Percentiles rank a stretch among this genome's conserved stretches.
Conservation (phyloP, 768 basidiomycete species). For the Exsudoporus frostii region DNA sequence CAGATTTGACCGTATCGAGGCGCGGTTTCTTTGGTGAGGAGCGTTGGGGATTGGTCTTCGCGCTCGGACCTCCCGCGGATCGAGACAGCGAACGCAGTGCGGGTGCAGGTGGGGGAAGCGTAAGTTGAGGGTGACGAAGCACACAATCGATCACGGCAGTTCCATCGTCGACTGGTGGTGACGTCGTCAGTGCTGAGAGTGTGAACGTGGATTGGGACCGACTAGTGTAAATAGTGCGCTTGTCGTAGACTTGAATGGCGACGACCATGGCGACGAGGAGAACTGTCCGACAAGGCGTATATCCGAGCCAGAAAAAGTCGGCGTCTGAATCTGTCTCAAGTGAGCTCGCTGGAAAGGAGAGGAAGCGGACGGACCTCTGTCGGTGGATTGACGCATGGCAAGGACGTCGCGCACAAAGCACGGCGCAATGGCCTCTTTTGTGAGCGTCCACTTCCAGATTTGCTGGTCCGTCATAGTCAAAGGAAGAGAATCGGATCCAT, state of each 20-base stretch:
- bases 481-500: background rate
- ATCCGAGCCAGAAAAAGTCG: slow-evolving; percentile 71
- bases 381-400: slow-evolving; percentile 38
- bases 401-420: slow-evolving; percentile 56
- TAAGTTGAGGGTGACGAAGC: slow-evolving; percentile 39
- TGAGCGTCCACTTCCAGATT: slow-evolving; percentile 52
- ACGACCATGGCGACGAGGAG: slow-evolving; percentile 62
- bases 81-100: slow-evolving; percentile 6
- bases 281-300: slow-evolving; percentile 66
- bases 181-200: background rate
- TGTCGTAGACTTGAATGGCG: slow-evolving; percentile 58
- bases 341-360: background rate
- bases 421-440: slow-evolving; percentile 49
- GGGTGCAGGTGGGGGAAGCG: slow-evolving; percentile 17
- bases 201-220: background rate
- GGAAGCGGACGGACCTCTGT: slow-evolving; percentile 26
- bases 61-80: background rate
- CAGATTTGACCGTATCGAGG: slow-evolving; percentile 2
- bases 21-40: slow-evolving; percentile 18
- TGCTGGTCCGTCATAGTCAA: slow-evolving; percentile 14
- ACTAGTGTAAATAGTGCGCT: slow-evolving; percentile 59
- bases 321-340: slow-evolving; percentile 31
- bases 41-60: background rate
- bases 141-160: slow-evolving; percentile 70
- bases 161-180: slow-evolving; percentile 69